These are phyloP conservation scores for Purpureocillium takamizusanense DNA, from an alignment of 2,329 filamentous ascomycete genomes.

Conservation along the genomic window DNA sequence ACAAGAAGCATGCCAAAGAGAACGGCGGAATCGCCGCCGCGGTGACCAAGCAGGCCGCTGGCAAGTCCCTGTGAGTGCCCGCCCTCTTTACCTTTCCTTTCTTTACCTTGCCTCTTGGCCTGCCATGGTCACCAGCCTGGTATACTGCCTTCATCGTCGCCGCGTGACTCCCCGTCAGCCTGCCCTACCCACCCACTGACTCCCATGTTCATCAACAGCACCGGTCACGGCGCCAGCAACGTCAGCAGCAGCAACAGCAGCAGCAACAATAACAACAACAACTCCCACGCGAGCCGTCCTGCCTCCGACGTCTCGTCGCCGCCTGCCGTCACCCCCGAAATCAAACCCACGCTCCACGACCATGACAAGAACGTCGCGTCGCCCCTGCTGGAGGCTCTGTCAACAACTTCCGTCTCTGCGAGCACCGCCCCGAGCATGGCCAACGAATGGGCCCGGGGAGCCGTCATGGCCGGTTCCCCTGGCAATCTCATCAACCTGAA, in stretches of 20 bases:
- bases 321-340: conserved; percentile 34
- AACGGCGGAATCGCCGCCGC: conserved; percentile 42
- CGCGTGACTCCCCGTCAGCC: conserved; percentile 17
- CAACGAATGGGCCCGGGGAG: conserved; percentile 35
- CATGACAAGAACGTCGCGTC: conserved; percentile 35
- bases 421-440: conserved; percentile 37
- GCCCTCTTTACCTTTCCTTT: conserved; percentile 4
- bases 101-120: conserved; percentile 5
- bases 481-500: conserved; percentile 41
- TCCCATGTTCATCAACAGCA: conserved; percentile 7
- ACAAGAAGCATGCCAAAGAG: conserved; percentile 47
- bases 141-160: conserved; percentile 6
- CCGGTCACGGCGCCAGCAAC: conserved; percentile 12
- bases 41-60: conserved; percentile 42
- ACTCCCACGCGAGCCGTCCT: conserved; percentile 24
- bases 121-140: conserved; percentile 1
- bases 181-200: conserved; percentile 11
- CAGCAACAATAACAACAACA: conserved; percentile 19
- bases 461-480: conserved; percentile 37
- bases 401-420: conserved; percentile 38
- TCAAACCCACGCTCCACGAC: conserved; percentile 30
- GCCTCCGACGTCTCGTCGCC: conserved; percentile 35
- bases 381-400: conserved; percentile 38
- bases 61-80: conserved; percentile 40
- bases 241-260: conserved; percentile 21